A percentile compares a stretch with the other conserved stretches of the same genome.
phyloP scores from a whole-genome alignment of 208 protist genomes.

The Strigomonas culicis region DNA sequence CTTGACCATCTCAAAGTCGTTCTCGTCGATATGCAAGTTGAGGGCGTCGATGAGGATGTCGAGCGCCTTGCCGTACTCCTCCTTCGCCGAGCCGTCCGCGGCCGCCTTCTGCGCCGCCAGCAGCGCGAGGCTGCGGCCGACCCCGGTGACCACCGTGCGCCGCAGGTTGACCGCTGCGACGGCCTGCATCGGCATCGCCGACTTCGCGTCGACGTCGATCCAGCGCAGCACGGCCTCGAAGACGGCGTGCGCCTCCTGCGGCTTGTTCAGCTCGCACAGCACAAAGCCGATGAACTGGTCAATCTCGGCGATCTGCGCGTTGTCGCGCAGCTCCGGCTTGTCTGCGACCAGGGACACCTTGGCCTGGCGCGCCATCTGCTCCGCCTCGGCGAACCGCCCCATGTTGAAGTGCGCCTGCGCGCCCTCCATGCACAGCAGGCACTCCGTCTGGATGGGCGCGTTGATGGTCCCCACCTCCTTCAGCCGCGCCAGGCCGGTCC shows the following conservation, averaged over 20 bases:
- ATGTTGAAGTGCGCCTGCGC: constrained; percentile 84
- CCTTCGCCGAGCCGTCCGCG: constrained; percentile 35
- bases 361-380: constrained; percentile 40
- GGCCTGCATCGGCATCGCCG: constrained; percentile 81
- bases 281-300: constrained; percentile 72
- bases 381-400: constrained; percentile 44
- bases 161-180: constrained; percentile 84
- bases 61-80: constrained; percentile 73
- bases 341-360: constrained; percentile 39
- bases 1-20: constrained; percentile 75
- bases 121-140: constrained; percentile 45
- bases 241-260: constrained; percentile 44
- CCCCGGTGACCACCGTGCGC: constrained; percentile 70
- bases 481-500: constrained; percentile 59
- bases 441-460: constrained; percentile 84
- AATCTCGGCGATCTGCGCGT: constrained; percentile 71
- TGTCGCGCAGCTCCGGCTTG: constrained; percentile 53
- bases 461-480: constrained; percentile 57
- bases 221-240: constrained; percentile 73
- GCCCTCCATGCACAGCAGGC: constrained; percentile 77
- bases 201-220: constrained; percentile 83
- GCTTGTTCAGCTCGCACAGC: constrained; percentile 41
- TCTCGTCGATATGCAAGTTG: constrained; percentile 85
- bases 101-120: constrained; percentile 27
- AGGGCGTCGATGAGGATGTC: constrained; percentile 82